Evolutionary conservation across 2,329 filamentous ascomycete species (phyloP).

Genomic region (Trichoderma sp.): DNA sequence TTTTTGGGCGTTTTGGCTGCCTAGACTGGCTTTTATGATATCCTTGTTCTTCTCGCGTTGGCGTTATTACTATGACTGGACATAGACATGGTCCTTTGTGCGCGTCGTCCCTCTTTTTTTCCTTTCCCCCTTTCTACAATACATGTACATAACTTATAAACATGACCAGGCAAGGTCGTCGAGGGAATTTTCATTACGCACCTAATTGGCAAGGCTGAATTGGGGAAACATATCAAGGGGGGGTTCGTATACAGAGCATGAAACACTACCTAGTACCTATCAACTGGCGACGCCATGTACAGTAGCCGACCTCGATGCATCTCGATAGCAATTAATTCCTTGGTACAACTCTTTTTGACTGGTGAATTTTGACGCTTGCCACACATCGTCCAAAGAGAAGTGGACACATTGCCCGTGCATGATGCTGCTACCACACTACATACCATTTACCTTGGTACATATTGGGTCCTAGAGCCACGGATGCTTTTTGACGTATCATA

Average conservation of each 20-base stretch:
- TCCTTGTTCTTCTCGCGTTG: not conserved
- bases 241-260: not conserved
- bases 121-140: not conserved
- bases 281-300: not conserved
- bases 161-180: not conserved
- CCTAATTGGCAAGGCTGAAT: not conserved
- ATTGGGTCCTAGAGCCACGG: not conserved
- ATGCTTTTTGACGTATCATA: not conserved
- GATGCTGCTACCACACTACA: not conserved
- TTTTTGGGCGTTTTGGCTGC: too few species aligned
- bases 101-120: not conserved
- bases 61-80: not conserved
- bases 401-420: conserved; percentile 1
- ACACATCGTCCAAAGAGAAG: not conserved
- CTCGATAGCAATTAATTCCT: not conserved
- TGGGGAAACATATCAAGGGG: not conserved
- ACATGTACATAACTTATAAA: conserved; percentile 8
- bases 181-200: not conserved
- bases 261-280: not conserved
- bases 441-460: not conserved
- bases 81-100: not conserved
- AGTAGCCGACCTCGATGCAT: not conserved
- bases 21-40: too few species aligned
- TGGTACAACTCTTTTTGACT: not conserved
- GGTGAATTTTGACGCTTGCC: not conserved